Conservation (phyloP, 345 rosid genomes). For the Erodium maritimum region DNA sequence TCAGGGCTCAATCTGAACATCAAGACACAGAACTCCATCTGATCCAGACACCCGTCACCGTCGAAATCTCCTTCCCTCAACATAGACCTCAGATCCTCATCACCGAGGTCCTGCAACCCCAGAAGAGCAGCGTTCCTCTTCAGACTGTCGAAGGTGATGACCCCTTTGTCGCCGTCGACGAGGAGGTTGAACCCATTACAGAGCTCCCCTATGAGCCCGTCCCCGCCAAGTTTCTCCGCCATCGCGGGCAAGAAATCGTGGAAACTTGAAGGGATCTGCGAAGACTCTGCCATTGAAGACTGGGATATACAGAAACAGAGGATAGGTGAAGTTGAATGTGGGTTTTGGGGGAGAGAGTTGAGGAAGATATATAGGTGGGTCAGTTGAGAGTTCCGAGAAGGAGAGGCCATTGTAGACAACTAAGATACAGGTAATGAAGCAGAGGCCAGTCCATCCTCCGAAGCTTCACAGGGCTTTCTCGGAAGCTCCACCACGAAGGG, state of each 20-base stretch:
- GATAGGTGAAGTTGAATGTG: not conserved
- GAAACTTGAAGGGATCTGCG: too few relatives aligned
- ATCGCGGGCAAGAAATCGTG: conserved; percentile 36
- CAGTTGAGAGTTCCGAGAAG: not conserved
- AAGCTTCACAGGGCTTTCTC: not conserved
- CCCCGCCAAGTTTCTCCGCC: conserved; percentile 34
- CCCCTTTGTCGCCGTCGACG: conserved; percentile 30
- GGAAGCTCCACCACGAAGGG: too few relatives aligned
- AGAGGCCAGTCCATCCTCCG: not conserved
- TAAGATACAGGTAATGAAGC: not conserved
- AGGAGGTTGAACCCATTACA: conserved; percentile 34
- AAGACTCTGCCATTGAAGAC: not conserved
- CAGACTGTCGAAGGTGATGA: conserved; percentile 37
- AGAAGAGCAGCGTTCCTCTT: conserved; percentile 30
- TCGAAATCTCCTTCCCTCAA: conserved; percentile 39
- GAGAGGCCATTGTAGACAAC: not conserved
- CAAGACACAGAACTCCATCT: conserved; percentile 45
- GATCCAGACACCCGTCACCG: conserved; percentile 34
- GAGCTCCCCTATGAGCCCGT: conserved; percentile 37
- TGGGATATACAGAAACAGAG: not conserved
- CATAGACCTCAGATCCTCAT: conserved; percentile 34
- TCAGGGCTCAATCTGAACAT: conserved; percentile 49
- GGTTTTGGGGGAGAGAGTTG: not conserved
- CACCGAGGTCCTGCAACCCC: conserved; percentile 25
- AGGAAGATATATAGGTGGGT: not conserved